These are phyloP conservation scores for Ilyonectria robusta DNA, from an alignment of 2,329 filamentous ascomycete genomes.

Conservation along the genomic window DNA sequence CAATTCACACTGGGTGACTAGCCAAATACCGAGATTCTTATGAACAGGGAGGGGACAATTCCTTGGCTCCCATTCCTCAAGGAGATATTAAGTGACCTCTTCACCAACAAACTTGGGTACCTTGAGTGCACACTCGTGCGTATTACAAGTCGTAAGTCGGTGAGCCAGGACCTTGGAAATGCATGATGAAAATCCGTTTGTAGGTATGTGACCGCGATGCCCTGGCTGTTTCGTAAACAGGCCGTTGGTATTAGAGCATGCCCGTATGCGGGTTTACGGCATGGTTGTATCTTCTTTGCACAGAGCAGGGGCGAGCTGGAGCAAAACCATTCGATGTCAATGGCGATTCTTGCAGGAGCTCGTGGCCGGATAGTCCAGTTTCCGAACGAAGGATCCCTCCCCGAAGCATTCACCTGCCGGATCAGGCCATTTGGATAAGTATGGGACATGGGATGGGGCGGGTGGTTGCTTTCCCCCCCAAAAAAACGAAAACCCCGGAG, in stretches of 20 bases:
- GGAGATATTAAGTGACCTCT: no score
- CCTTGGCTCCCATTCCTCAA: not conserved
- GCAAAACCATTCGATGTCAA: constrained; percentile 7
- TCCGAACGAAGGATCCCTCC: not conserved
- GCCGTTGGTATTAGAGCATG: not conserved
- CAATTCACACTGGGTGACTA: constrained; percentile 12
- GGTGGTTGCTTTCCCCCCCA: not conserved
- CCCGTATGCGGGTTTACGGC: not conserved
- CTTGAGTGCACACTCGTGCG: not conserved
- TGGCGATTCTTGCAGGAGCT: not conserved
- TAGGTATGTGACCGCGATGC: not conserved
- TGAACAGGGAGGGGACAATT: not conserved
- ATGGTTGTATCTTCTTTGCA: not conserved
- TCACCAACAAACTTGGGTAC: not conserved
- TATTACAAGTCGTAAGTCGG: not conserved
- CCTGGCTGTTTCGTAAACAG: not conserved
- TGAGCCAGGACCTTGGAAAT: not conserved
- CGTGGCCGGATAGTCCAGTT: not conserved
- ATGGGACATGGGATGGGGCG: not conserved
- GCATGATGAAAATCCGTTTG: not conserved
- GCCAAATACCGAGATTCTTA: not conserved
- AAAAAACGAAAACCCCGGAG: constrained; percentile 1
- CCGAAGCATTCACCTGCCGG: constrained; percentile 1
- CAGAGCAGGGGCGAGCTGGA: not conserved
- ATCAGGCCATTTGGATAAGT: constrained; percentile 11